Percentiles rank a stretch among this genome's conserved stretches.
These are phyloP conservation scores for Centella asiatica DNA, from an alignment of 129 eudicot genomes.

Conservation along the genomic window DNA sequence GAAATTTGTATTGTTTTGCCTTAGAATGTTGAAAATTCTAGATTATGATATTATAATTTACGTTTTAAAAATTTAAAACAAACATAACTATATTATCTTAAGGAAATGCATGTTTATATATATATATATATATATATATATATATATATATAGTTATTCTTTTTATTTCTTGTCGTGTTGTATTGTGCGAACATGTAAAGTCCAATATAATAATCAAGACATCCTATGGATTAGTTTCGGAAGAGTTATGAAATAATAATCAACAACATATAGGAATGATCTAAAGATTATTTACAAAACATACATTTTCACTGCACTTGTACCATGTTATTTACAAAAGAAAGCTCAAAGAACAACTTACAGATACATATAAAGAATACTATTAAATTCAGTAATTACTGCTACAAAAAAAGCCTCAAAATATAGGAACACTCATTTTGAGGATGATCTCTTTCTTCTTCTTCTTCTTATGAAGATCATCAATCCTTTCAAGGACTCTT, in stretches of 20 bases:
- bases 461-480: background rate
- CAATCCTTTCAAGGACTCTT: background rate
- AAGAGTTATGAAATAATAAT: background rate
- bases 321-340: conserved; percentile 8
- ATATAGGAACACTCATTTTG: background rate
- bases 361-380: background rate
- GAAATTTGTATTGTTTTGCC: too few relatives aligned
- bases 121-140: too few relatives aligned
- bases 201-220: background rate
- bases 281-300: conserved; percentile 5
- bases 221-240: too few relatives aligned
- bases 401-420: conserved; percentile 18
- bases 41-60: too few relatives aligned
- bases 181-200: background rate
- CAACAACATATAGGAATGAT: background rate
- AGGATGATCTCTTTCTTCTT: background rate
- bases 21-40: too few relatives aligned
- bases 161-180: too few relatives aligned
- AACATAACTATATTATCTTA: too few relatives aligned
- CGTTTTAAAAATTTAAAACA: too few relatives aligned
- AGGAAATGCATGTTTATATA: too few relatives aligned
- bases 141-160: too few relatives aligned
- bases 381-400: background rate
- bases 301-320: conserved; percentile 10
- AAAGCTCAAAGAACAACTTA: background rate